Conservation (phyloP, 2,329 filamentous ascomycete species). For the Aspergillus felis region DNA sequence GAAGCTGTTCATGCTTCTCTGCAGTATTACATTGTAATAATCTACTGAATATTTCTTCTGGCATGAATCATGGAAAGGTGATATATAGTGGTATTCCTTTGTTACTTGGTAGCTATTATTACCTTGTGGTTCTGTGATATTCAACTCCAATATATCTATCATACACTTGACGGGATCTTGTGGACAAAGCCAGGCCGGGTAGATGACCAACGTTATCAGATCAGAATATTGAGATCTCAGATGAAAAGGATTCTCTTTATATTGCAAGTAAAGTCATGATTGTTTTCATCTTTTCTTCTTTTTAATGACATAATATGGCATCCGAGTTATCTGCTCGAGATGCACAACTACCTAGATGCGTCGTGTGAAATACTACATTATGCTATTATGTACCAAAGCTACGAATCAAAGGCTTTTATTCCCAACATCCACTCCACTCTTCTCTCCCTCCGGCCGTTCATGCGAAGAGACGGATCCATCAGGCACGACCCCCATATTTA, state of each 20-base stretch:
- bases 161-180: too few species aligned
- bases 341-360: neutral
- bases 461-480: constrained; percentile 7
- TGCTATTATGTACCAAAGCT: neutral
- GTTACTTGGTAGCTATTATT: neutral
- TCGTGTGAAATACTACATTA: neutral
- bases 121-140: too few species aligned
- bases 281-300: neutral
- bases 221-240: neutral
- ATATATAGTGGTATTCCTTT: neutral
- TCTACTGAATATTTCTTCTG: neutral
- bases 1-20: neutral
- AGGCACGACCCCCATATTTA: constrained; percentile 9
- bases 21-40: neutral
- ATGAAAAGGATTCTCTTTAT: neutral
- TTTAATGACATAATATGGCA: neutral
- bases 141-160: too few species aligned
- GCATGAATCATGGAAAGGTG: neutral
- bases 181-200: too few species aligned
- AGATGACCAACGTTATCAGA: too few species aligned
- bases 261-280: neutral
- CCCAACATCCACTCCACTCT: neutral
- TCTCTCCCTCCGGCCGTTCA: neutral
- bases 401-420: neutral
- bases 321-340: neutral